Base-by-base conservation (phyloP, 2,329 filamentous ascomycete species). In the Apiospora marii region DNA sequence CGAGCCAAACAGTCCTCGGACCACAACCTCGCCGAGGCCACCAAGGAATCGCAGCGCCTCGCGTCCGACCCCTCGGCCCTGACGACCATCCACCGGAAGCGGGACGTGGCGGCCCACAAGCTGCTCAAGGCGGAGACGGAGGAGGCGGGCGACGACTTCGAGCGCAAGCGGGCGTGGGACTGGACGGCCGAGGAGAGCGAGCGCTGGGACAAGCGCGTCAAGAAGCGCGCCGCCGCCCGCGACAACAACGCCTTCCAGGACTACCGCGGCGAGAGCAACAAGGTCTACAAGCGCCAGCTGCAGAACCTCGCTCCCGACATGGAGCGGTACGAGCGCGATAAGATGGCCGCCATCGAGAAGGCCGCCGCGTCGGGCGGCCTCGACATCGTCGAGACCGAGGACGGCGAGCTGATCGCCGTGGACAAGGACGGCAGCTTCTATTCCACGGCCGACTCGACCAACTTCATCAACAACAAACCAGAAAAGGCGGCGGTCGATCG, bases 111-210 rank as follows among this genome's bases (percentile, higher is more conserved):
- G 27, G 92, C 93, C 7, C 94, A 98, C 82, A 99, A 98, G 80
- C 90, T 99, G 0, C 88, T 98, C 61, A 98, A 98, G 85, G 94
- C 95, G 4, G 95, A 98, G 78, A 92, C 95, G 1, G 94, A 95
- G 81, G 94, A 94, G 24, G 87, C 88, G 0, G 95, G 95, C 46
- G 94, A 94, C 71, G 96, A 98, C 82, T 99, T 98, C 80, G 96
- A 99, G 87, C 93, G 96, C 76, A 98, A 98, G 84, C 92, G 96
- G 53, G 96, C 96, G 1, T 99, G 96, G 96, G 96, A 98, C 85
- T 99, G 96, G 94, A 99, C 96, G 0, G 87, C 96, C 8, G 96
- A 99, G 75, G 96, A 99, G 84, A 93, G 91, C 77, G 96, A 98
- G 84, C 91, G 89, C 76, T 99, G 96, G 96, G 96, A 99, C 83